Conservation (phyloP, 306 rosid genomes). For the Castanea sativa region DNA sequence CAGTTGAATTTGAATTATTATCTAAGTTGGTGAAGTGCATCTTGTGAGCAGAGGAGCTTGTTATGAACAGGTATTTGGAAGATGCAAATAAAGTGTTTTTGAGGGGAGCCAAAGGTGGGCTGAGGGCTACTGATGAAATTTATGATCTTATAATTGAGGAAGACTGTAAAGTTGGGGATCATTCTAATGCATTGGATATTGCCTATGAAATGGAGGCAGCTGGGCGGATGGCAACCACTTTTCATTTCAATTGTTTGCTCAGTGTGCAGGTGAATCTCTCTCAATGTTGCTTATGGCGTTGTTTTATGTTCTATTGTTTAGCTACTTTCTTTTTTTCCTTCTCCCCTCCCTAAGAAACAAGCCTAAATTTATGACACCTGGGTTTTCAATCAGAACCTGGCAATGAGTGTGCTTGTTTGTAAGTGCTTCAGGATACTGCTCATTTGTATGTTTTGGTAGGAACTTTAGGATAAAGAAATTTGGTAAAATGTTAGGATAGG, state of each 20-base stretch:
- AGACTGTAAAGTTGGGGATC: slow-evolving; percentile 83
- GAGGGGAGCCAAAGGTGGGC: slow-evolving; percentile 78
- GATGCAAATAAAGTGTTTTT: slow-evolving; percentile 85
- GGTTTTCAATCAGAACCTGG: not conserved
- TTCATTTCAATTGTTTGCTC: slow-evolving; percentile 85
- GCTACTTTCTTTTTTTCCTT: no score
- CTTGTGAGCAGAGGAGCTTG: slow-evolving; percentile 66
- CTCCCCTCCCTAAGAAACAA: no score
- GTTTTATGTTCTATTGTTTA: not conserved
- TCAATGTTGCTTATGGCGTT: slow-evolving; percentile 1
- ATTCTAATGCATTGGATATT: slow-evolving; percentile 83
- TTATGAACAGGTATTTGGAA: slow-evolving; percentile 60
- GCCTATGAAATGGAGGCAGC: slow-evolving; percentile 95
- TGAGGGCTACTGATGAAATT: slow-evolving; percentile 74
- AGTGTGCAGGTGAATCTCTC: slow-evolving; percentile 79
- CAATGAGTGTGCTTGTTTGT: not conserved
- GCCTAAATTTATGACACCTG: not conserved
- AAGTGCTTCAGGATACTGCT: not conserved
- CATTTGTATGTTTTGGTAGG: not conserved
- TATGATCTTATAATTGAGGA: slow-evolving; percentile 76
- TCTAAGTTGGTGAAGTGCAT: slow-evolving; percentile 12
- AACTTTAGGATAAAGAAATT: not conserved
- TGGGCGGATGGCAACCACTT: slow-evolving; percentile 95
- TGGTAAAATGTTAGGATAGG: not conserved
- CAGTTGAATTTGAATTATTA: not conserved